Evolutionary conservation across 306 rosid species (phyloP).

Genomic region (Luffa aegyptiaca): DNA sequence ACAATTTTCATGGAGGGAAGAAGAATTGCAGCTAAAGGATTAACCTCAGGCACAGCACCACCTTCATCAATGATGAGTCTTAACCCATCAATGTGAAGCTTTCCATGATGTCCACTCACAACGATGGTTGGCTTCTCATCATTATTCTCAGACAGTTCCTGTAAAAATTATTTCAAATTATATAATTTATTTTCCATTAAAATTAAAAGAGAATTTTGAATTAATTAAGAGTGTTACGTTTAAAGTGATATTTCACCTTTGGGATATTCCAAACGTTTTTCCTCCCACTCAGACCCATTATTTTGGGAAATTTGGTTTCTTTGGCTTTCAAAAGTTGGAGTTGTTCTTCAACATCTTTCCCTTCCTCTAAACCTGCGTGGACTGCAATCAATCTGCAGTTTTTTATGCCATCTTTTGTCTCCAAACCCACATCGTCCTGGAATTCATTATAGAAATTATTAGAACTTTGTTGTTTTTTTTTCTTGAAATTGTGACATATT

Average conservation of each 20-base stretch:
- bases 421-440: constrained; percentile 62
- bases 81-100: constrained; percentile 56
- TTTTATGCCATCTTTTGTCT: constrained; percentile 42
- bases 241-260: constrained; percentile 31
- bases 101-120: constrained; percentile 84
- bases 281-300: constrained; percentile 63
- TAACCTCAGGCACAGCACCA: constrained; percentile 35
- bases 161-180: not conserved
- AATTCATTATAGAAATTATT: not conserved
- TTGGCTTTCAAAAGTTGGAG: constrained; percentile 47
- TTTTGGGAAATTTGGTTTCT: constrained; percentile 57
- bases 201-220: not conserved
- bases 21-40: constrained; percentile 63
- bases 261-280: constrained; percentile 69
- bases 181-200: not conserved
- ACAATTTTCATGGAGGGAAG: constrained; percentile 64
- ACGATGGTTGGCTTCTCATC: constrained; percentile 34
- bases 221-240: no score
- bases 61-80: constrained; percentile 75
- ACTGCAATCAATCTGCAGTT: constrained; percentile 73
- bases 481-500: not conserved
- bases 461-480: not conserved
- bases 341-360: constrained; percentile 47
- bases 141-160: constrained; percentile 34
- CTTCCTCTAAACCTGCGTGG: constrained; percentile 81